A percentile compares a stretch with the other conserved stretches of the same genome.
Conservation (phyloP, 371 early-diverging fungal species). For the Nosema bombycis region DNA sequence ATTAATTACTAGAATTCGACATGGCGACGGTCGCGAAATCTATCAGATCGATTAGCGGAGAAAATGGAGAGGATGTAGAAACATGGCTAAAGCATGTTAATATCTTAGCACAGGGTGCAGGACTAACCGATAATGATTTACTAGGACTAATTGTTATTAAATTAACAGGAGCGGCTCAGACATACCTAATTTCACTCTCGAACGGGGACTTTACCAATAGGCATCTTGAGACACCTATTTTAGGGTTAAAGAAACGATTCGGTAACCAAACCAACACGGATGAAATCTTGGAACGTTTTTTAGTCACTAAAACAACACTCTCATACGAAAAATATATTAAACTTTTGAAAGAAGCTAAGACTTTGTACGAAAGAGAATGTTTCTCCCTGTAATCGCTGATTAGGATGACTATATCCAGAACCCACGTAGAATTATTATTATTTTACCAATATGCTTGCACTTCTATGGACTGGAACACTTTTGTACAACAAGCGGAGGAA, state of each 20-base stretch:
- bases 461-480: background rate
- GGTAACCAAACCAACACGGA: background rate
- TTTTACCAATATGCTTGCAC: background rate
- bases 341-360: background rate
- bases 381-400: background rate
- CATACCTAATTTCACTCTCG: background rate
- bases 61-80: background rate
- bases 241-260: conserved; percentile 1
- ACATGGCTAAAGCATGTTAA: background rate
- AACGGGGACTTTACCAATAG: background rate
- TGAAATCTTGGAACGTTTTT: background rate
- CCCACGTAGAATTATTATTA: background rate
- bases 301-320: background rate
- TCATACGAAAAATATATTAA: background rate
- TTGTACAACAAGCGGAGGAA: conserved; percentile 16
- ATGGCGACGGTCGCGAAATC: background rate
- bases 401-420: background rate
- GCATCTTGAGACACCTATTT: background rate
- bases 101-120: background rate
- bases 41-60: background rate
- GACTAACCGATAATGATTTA: background rate
- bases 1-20: too few relatives aligned
- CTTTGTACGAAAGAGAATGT: background rate
- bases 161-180: background rate
- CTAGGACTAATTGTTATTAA: background rate